These are phyloP conservation scores for Batkoa obscura DNA, from an alignment of 371 early-diverging fungal species.

Conservation along the genomic window DNA sequence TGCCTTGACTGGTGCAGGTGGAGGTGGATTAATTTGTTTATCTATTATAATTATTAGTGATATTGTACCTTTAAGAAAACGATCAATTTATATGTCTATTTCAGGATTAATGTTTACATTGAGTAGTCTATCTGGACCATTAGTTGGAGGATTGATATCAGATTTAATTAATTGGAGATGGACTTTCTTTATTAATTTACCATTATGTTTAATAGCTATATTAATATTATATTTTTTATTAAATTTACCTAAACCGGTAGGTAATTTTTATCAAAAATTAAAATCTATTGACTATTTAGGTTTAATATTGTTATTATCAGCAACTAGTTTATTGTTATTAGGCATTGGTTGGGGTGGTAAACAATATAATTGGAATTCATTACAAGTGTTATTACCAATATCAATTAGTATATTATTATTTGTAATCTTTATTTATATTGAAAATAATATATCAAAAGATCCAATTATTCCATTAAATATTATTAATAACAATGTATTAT, in stretches of 20 bases:
- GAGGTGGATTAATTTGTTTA: constrained; percentile 28
- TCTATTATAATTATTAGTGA: constrained; percentile 25
- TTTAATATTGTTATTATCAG: constrained; percentile 9
- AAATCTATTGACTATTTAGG: constrained; percentile 15
- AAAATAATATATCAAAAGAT: constrained; percentile 26
- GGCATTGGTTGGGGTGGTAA: constrained; percentile 38
- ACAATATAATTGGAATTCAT: constrained; percentile 24
- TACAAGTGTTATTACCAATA: constrained; percentile 27
- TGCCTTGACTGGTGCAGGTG: constrained; percentile 43
- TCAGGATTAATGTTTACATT: constrained; percentile 16
- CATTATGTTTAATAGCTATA: constrained; percentile 12
- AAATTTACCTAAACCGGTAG: constrained; percentile 11
- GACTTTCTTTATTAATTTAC: constrained; percentile 25
- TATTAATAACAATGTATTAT: constrained; percentile 21
- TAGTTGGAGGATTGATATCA: constrained; percentile 23
- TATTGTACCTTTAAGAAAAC: not conserved
- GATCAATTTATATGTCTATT: not conserved
- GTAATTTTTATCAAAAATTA: constrained; percentile 14
- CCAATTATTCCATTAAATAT: constrained; percentile 31
- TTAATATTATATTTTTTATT: constrained; percentile 13
- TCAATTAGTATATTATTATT: constrained; percentile 21
- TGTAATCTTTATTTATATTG: constrained; percentile 27
- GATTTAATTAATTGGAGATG: constrained; percentile 24
- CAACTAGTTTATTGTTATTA: constrained; percentile 14
- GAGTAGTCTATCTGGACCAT: constrained; percentile 20